Evolutionary conservation across 495 filamentous ascomycete genomes (phyloP).

Genomic region (Neurospora discreta): DNA sequence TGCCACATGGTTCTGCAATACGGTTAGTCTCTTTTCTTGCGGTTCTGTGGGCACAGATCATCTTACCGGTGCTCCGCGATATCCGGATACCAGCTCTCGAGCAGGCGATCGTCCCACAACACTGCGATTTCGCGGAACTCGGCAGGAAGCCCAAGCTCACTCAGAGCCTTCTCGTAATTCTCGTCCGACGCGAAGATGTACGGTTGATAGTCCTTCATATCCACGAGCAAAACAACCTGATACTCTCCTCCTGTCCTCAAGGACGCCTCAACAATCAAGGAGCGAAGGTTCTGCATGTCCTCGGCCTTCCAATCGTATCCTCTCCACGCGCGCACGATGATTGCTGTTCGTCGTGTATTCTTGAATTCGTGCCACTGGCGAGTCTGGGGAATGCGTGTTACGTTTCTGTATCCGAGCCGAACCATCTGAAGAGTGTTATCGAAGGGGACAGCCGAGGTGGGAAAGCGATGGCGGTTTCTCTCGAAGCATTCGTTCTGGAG

Average conservation of each 20-base stretch:
- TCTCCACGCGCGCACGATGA: constrained; percentile 32
- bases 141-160: constrained; percentile 36
- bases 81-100: constrained; percentile 29
- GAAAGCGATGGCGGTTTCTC: constrained; percentile 56
- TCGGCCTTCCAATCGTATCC: constrained; percentile 31
- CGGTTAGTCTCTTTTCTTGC: not conserved
- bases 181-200: constrained; percentile 42
- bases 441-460: constrained; percentile 4
- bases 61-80: constrained; percentile 24
- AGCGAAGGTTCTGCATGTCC: constrained; percentile 37
- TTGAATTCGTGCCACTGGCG: constrained; percentile 23
- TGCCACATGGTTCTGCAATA: constrained; percentile 24
- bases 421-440: constrained; percentile 14
- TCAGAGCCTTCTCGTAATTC: constrained; percentile 36
- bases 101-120: constrained; percentile 40
- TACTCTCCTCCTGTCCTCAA: constrained; percentile 47
- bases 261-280: constrained; percentile 43
- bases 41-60: not conserved
- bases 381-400: constrained; percentile 12
- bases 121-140: constrained; percentile 46
- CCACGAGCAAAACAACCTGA: constrained; percentile 46
- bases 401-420: constrained; percentile 16
- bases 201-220: constrained; percentile 41
- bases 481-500: constrained; percentile 61
- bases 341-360: constrained; percentile 22